phyloP scores from a whole-genome alignment of 1,284 basidiomycete genomes.

The Pseudozyma tsukubaensis region DNA sequence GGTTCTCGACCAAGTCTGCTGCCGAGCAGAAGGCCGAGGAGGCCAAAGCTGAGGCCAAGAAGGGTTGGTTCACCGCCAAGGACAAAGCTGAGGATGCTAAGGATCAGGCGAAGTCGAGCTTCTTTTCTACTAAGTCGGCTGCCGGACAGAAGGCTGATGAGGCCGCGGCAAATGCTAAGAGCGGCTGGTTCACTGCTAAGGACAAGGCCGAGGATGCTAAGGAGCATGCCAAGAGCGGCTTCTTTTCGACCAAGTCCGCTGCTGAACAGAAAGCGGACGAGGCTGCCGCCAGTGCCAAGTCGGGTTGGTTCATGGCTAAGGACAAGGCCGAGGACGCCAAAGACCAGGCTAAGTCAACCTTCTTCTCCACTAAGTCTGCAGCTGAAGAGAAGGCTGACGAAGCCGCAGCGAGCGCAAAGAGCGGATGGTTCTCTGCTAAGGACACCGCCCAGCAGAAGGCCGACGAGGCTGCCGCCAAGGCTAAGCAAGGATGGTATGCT shows the following conservation, averaged over 20 bases:
- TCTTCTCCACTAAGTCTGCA: slow-evolving; percentile 19
- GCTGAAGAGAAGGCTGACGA: slow-evolving; percentile 38
- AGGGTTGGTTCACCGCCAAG: slow-evolving; percentile 32
- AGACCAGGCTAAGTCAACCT: slow-evolving; percentile 17
- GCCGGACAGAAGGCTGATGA: slow-evolving; percentile 38
- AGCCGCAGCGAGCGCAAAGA: slow-evolving; percentile 19
- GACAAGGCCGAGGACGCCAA: slow-evolving; percentile 26
- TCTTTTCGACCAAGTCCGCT: slow-evolving; percentile 26
- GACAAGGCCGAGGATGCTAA: slow-evolving; percentile 37
- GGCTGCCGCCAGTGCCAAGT: slow-evolving; percentile 26
- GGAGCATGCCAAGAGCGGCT: slow-evolving; percentile 17
- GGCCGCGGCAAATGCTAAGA: slow-evolving; percentile 22
- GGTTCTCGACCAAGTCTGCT: slow-evolving; percentile 42
- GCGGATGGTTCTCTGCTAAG: slow-evolving; percentile 36
- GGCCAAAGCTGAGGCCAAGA: slow-evolving; percentile 24
- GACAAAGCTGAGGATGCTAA: slow-evolving; percentile 28
- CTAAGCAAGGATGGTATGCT: slow-evolving; percentile 22
- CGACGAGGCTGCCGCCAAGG: too few relatives aligned
- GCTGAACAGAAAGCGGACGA: slow-evolving; percentile 33
- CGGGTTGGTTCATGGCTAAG: slow-evolving; percentile 30
- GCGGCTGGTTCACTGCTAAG: slow-evolving; percentile 39
- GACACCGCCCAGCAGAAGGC: slow-evolving; percentile 29
- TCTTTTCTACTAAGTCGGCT: slow-evolving; percentile 21
- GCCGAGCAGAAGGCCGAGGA: slow-evolving; percentile 35
- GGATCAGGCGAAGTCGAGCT: slow-evolving; percentile 18